Evolutionary conservation across 2,329 filamentous ascomycete species (phyloP).

Genomic region (Penicillium crustosum): DNA sequence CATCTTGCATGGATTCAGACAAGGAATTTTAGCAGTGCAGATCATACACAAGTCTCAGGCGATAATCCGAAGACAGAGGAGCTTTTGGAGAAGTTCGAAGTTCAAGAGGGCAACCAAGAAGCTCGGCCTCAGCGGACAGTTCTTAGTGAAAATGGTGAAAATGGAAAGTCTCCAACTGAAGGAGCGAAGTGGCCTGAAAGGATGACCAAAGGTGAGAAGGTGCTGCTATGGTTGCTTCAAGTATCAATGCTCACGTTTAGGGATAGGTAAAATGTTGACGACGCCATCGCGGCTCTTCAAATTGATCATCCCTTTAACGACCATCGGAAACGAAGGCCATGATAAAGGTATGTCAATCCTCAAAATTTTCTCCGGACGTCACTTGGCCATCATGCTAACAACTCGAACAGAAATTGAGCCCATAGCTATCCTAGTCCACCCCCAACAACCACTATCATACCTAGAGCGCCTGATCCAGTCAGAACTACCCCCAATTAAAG

Average conservation of each 20-base stretch:
- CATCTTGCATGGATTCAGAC: constrained; percentile 7
- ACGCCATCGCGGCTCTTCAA: constrained; percentile 80
- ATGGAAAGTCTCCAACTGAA: background rate
- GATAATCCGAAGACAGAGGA: constrained; percentile 39
- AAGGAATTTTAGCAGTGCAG: constrained; percentile 18
- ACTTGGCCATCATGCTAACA: constrained; percentile 5
- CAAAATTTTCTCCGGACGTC: background rate
- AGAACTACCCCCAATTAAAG: constrained; percentile 70
- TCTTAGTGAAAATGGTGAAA: constrained; percentile 31
- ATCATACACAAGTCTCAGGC: constrained; percentile 17
- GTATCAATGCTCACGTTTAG: constrained; percentile 3
- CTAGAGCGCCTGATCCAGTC: constrained; percentile 85
- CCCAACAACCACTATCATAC: constrained; percentile 87
- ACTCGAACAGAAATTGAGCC: constrained; percentile 65
- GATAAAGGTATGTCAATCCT: constrained; percentile 49
- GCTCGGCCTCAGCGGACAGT: constrained; percentile 29
- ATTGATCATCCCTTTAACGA: constrained; percentile 72
- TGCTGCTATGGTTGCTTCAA: background rate
- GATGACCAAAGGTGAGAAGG: constrained; percentile 62
- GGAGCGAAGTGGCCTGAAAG: constrained; percentile 29
- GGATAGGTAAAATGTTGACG: constrained; percentile 70
- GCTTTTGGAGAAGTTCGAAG: constrained; percentile 38
- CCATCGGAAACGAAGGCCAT: constrained; percentile 58
- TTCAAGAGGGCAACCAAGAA: constrained; percentile 32
- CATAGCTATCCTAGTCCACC: constrained; percentile 79